Base-by-base conservation (phyloP, 495 filamentous ascomycete genomes). In the Daldinia concentrica region DNA sequence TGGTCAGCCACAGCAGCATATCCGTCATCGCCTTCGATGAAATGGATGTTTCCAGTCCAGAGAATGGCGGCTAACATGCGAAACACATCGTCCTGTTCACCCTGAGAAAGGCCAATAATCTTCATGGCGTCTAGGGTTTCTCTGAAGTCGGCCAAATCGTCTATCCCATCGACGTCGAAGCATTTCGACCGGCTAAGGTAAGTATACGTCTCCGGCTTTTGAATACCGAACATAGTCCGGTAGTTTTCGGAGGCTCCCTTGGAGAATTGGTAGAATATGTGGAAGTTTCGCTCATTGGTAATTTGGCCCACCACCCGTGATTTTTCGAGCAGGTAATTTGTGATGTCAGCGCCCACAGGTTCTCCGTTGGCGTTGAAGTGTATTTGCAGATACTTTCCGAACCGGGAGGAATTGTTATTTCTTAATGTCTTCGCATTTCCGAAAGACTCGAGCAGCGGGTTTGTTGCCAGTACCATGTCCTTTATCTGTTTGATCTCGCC, bases 181-280 rank as follows among this genome's bases (percentile, higher is more conserved):
- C 96, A 99, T 76, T 96, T 97, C 22, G 96, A 97, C 61, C 87
- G 87, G 78, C 93, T 97, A 8, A 94, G 97, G 80, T 99, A 99
- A n/a, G 91, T 76, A 80, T 99, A 99, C 29, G 93, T 92, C 69
- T 97, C 92, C 26, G 96, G 96, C 69, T 90, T 90, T 77, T 98
- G 95, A 2, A 99, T 81, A 32, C 95, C 95, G 76, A 92, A 98
- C 37, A 82, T 90, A 66, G 94, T 89, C 77, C 94, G 85, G 79
- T 98, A 96, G 51, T 91, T 90, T 74, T 91, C 86, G 9, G 93
- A 91, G 14, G 95, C 96, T 0, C 91, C 94, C 78, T 99, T 99
- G 22, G 96, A 91, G 80, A 97, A 97, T 78, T 99, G 96, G 80
- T 99, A 99, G 79, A 99, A 98, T 73, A 99, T 98, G 79, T 99